A percentile compares a stretch with the other conserved stretches of the same genome.
Conservation (phyloP, 371 early-diverging fungal genomes). For the Circinella minor region DNA sequence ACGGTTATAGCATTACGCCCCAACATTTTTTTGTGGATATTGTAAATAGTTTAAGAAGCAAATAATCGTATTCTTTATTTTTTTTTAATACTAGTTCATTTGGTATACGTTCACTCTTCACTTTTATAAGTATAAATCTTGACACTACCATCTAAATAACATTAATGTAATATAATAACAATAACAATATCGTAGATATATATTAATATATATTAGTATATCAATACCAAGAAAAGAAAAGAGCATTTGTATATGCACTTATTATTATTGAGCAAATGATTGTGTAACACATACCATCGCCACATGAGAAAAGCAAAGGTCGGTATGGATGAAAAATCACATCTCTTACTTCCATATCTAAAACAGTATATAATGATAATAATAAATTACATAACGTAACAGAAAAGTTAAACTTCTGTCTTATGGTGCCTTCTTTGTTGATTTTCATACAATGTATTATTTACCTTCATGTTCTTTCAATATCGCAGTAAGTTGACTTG, state of each 20-base stretch:
- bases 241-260: too few species aligned
- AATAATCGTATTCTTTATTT: background rate
- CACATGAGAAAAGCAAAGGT: slow-evolving; percentile 80
- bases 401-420: slow-evolving; percentile 26
- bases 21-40: background rate
- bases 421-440: background rate
- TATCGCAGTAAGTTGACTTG: slow-evolving; percentile 75
- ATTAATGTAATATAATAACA: background rate
- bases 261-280: too few species aligned
- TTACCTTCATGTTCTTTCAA: slow-evolving; percentile 82
- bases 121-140: slow-evolving; percentile 36
- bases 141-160: slow-evolving; percentile 35
- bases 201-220: background rate
- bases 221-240: too few species aligned
- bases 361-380: too few species aligned
- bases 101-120: background rate
- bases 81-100: background rate
- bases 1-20: background rate
- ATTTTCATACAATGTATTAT: background rate
- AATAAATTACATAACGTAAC: too few species aligned
- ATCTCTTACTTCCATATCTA: slow-evolving; percentile 88
- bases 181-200: background rate
- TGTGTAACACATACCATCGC: slow-evolving; percentile 65
- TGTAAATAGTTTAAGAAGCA: background rate
- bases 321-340: slow-evolving; percentile 86